A percentile compares a stretch with the other conserved stretches of the same genome.
phyloP scores from a whole-genome alignment of 192 early-diverging fungal genomes.

The Coemansia sp. region DNA sequence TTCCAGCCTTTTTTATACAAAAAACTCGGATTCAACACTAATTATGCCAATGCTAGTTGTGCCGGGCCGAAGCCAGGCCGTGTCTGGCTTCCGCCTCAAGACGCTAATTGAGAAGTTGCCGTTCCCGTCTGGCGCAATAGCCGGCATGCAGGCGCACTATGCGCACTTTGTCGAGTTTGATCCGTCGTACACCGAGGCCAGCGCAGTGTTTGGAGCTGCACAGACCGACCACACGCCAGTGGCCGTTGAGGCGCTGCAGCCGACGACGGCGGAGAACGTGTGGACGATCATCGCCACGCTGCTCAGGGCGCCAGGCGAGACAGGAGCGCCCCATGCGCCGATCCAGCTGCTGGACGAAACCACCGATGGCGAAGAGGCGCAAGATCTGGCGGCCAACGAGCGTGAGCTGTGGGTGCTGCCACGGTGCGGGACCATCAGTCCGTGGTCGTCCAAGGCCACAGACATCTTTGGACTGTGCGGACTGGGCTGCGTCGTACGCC shows the following conservation, averaged over 20 bases:
- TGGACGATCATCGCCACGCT: slow-evolving; percentile 40
- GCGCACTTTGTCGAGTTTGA: slow-evolving; percentile 73
- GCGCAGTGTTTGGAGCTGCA: slow-evolving; percentile 52
- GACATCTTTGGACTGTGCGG: slow-evolving; percentile 95
- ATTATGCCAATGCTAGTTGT: slow-evolving; percentile 74
- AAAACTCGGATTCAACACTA: background rate
- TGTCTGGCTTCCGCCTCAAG: slow-evolving; percentile 72
- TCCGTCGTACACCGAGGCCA: slow-evolving; percentile 24
- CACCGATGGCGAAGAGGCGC: background rate
- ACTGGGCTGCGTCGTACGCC: slow-evolving; percentile 62
- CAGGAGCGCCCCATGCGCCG: slow-evolving; percentile 13
- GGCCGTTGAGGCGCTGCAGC: slow-evolving; percentile 9
- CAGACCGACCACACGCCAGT: slow-evolving; percentile 28
- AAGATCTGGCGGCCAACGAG: slow-evolving; percentile 9
- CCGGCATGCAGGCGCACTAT: slow-evolving; percentile 61
- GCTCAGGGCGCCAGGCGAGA: slow-evolving; percentile 36
- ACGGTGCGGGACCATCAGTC: slow-evolving; percentile 93
- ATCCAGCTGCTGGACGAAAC: slow-evolving; percentile 32
- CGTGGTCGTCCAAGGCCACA: slow-evolving; percentile 99
- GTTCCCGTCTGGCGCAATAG: slow-evolving; percentile 52
- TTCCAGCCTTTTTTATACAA: background rate
- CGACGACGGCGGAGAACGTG: slow-evolving; percentile 15
- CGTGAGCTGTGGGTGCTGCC: slow-evolving; percentile 73
- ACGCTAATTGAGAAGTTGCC: slow-evolving; percentile 62
- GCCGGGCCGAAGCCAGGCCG: slow-evolving; percentile 71